These are phyloP conservation scores for Bonia amplexicaulis DNA, from an alignment of 176 grass and related monocot genomes.

Conservation along the genomic window DNA sequence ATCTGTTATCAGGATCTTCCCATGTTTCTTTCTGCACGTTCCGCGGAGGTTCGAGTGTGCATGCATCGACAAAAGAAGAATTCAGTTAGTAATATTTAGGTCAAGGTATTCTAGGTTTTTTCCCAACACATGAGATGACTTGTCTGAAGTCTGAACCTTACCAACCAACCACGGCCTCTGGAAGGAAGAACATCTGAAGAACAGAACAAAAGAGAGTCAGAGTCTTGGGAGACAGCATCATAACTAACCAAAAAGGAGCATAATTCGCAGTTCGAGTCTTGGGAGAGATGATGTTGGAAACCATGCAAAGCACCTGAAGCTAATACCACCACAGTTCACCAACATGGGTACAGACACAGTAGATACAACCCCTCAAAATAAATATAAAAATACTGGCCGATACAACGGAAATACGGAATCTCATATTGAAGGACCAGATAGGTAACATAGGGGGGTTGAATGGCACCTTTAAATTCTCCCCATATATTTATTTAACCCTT, in stretches of 20 bases:
- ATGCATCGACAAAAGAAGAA: background rate
- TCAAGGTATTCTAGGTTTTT: background rate
- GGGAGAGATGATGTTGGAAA: background rate
- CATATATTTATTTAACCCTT: too few relatives aligned
- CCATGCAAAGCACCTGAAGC: background rate
- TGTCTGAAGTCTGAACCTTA: background rate
- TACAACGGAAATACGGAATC: too few relatives aligned
- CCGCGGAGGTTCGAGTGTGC: background rate
- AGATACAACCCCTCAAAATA: background rate
- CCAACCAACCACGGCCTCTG: background rate
- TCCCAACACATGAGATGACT: background rate
- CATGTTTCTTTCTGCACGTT: background rate
- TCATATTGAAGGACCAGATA: too few relatives aligned
- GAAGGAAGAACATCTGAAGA: background rate
- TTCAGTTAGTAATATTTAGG: background rate
- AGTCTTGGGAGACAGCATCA: background rate
- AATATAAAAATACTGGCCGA: too few relatives aligned
- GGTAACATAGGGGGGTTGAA: too few relatives aligned
- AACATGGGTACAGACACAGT: background rate
- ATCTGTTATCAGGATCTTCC: background rate
- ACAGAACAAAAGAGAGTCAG: background rate
- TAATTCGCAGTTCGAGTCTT: background rate
- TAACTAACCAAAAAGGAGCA: background rate
- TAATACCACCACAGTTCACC: background rate
- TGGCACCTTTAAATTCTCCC: too few relatives aligned